Base-by-base conservation (phyloP, 192 early-diverging fungal species). In the Chytriomyces sp. region DNA sequence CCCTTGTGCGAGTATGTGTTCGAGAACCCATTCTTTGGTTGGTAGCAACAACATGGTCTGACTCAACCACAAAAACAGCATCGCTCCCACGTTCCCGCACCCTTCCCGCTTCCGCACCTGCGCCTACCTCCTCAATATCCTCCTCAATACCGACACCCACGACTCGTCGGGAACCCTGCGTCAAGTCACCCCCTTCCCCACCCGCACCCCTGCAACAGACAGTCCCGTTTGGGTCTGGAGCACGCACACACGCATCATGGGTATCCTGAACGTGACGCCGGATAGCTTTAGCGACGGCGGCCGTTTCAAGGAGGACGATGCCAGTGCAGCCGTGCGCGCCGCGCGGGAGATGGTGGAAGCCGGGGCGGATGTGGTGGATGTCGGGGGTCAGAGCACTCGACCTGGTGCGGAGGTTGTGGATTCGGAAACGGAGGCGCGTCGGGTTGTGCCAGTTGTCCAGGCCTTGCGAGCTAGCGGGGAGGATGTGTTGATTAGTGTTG, bases 241-340 rank as follows among this genome's bases (percentile, higher is more conserved):
- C 58, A 84, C 88, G 59, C 78, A 60, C 12, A 96, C 96, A 0
- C 84, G 87, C 56, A 80, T 95, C 60, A 99, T 99, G 97, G 97
- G 95, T 32, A 96, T 99, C 39, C 82, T 99, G 32, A 99, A 98
- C 65, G 91, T 93, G 38, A 99, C 97, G 0, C 96, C 97, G 5
- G 97, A 99, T 77, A 93, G 91, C 70, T 99, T 99, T 75, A 91
- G 89, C 56, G 97, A 99, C 74, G 97, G 96, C 68, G 96, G 96
- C 49, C 73, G 86, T 49, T 89, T 86, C 78, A 75, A 39, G 34
- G n/a, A n/a, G n/a, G n/a, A n/a, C n/a, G 33, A 41, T 26, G 59
- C 88, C 4, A 90, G 92, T 17, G 64, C 72, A 1, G 97, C 96
- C 5, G 86, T 88, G 7, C 73, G 80, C 30, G 83, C 86, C 17